phyloP scores from a whole-genome alignment of 192 early-diverging fungal species.

The Funneliformis mosseae region DNA sequence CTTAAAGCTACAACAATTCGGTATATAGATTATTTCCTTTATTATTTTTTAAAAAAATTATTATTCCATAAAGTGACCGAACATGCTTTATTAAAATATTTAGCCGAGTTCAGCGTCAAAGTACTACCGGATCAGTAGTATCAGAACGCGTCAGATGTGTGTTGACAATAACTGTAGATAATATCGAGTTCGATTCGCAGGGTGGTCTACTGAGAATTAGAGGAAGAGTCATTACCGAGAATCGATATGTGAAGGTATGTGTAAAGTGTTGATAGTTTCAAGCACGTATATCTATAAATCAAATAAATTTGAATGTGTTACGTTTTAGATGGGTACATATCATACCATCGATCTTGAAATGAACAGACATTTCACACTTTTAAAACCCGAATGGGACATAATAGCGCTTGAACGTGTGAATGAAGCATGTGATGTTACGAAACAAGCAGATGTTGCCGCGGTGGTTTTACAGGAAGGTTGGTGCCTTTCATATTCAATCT shows the following conservation, averaged over 20 bases:
- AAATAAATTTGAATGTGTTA: neutral
- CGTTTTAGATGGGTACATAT: conserved; percentile 76
- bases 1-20: conserved; percentile 86
- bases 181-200: conserved; percentile 89
- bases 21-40: conserved; percentile 40
- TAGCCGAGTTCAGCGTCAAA: conserved; percentile 87
- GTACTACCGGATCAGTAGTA: conserved; percentile 83
- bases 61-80: too few relatives aligned
- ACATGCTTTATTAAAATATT: neutral
- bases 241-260: conserved; percentile 83
- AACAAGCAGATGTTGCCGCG: conserved; percentile 90
- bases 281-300: neutral
- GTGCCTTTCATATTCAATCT: neutral
- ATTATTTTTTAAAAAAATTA: neutral
- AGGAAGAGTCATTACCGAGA: conserved; percentile 85
- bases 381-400: conserved; percentile 91
- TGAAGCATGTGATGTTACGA: conserved; percentile 85
- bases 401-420: conserved; percentile 89
- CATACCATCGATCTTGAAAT: conserved; percentile 94
- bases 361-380: conserved; percentile 84
- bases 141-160: conserved; percentile 79
- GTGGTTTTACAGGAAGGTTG: conserved; percentile 81
- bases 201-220: conserved; percentile 83
- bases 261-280: neutral
- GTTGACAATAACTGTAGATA: conserved; percentile 83